Evolutionary conservation across 2,329 filamentous ascomycete species (phyloP).

Genomic region (Apiospora phragmitis): DNA sequence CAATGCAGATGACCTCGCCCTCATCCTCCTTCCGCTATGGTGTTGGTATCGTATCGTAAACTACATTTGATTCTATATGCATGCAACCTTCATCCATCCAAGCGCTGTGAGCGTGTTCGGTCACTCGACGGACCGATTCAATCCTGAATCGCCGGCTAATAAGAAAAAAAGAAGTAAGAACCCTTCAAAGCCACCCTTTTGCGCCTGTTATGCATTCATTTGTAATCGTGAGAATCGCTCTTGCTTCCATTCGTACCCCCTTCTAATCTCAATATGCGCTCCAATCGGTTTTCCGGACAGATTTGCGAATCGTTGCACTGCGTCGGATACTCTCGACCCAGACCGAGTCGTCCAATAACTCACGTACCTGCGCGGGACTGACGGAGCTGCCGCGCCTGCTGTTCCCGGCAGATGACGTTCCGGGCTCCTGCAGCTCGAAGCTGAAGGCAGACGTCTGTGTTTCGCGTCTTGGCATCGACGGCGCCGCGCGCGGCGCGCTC

Average conservation of each 20-base stretch:
- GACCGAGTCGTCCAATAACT: constrained; percentile 83
- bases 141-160: neutral
- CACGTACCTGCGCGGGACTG: constrained; percentile 75
- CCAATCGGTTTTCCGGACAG: constrained; percentile 37
- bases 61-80: constrained; percentile 4
- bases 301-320: constrained; percentile 70
- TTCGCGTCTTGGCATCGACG: constrained; percentile 40
- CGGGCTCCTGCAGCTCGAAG: constrained; percentile 55
- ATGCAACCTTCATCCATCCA: neutral
- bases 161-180: neutral
- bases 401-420: constrained; percentile 39
- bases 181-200: neutral
- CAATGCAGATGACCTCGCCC: neutral
- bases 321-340: constrained; percentile 93
- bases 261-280: constrained; percentile 16
- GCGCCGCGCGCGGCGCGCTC: constrained; percentile 51
- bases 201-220: constrained; percentile 3
- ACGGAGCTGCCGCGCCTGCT: constrained; percentile 68
- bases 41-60: constrained; percentile 6
- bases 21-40: neutral
- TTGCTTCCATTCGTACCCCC: neutral
- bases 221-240: neutral
- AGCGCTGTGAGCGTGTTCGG: neutral
- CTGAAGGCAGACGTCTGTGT: constrained; percentile 56
- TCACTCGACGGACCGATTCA: neutral